Base-by-base conservation (phyloP, 805 yeast species). In the Zygoascus biomembranicola region DNA sequence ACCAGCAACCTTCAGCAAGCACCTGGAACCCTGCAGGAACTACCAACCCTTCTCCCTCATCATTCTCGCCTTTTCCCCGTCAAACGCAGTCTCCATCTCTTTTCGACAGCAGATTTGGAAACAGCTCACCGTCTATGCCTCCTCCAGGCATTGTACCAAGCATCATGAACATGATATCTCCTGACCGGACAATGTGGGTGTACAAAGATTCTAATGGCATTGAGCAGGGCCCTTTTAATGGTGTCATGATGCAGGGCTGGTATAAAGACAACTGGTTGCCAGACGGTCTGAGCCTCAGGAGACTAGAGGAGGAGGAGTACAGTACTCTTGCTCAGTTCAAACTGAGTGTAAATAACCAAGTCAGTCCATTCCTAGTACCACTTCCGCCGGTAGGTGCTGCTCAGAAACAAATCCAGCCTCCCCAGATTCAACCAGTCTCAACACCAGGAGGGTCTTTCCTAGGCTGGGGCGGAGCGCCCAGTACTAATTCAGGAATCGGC, bases 181-280 rank as follows among this genome's bases (percentile, higher is more conserved):
- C 81, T 1, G 72, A 66, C 31, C 66, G 72, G 50, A 73, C 82
- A 59, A 70, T 75, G 49, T 88, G 96, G 96, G 70, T 70, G 54
- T 88, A 88, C 66, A 69, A 83, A 52, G 96, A 88, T 66, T 81
- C 87, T 0, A 66, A 75, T 43, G 87, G 86, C 4, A 75, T 69
- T 50, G 82, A 80, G 57, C 95, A 87, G 65, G 96, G 96, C 20
- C 96, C 96, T 2, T 88, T 88, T 68, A 73, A 74, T 47, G 89
- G 90, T 2, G 66, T 69, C 26, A 69, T 77, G 68, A 88, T 88
- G 96, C 90, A 86, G 58, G 80, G 73, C 50, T 88, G 96, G 96
- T 80, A 77, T 54, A 63, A 77, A 8, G 77, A 76, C 44, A 80
- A 81, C 2, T 86, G 84, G 68, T 73, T 87, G 59, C 71, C 71